Evolutionary conservation across 1,284 basidiomycete genomes (phyloP), one percentile per base, ranked within the genome.

Genomic region (Ceratobasidium sp.): DNA sequence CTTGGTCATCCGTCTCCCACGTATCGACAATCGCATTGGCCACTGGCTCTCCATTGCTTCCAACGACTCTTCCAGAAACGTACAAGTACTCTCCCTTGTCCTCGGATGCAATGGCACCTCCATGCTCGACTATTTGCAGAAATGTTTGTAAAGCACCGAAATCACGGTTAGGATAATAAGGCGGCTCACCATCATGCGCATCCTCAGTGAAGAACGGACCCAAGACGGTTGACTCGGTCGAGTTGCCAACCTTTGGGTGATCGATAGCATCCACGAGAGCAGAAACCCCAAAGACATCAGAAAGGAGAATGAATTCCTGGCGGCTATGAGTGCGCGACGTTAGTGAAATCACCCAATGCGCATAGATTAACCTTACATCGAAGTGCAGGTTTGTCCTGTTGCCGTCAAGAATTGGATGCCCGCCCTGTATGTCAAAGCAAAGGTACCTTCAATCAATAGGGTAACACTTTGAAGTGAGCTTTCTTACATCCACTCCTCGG

Each of bases 151-250:
- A 47, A 47, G 20, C 20, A 8, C 38, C 17, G 8, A 40, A 40
- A 40, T 40, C 38, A 40, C 8, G 38, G 38, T 17, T 40, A 40
- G 17, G 8, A 40, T 8, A 17, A 17, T 7, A 40, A 40, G 53
- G 20, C 12, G 35, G 77, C 85, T 75, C 74, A 92, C 90, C 77
- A 57, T 92, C 86, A 34, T 85, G 84, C 20, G 92, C 87, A 75
- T 95, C 92, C 38, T 90, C 88, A 1, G 91, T 92, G 75, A 86
- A 90, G 81, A 94, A 95, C 1, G 93, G 93, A 8, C 93, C 93
- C 31, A 95, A 82, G 3, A 94, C 87, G 32, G 89, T 92, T 35
- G 85, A 85, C 75, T 90, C 89, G 0, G 91, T 93, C 10, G 87
- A 89, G 4, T 82, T 83, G 1, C 83, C 82, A 1, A 85, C 81